Percentiles rank a stretch among this genome's conserved stretches.
Conservation (phyloP, 306 rosid genomes). For the Quercus wislizeni region DNA sequence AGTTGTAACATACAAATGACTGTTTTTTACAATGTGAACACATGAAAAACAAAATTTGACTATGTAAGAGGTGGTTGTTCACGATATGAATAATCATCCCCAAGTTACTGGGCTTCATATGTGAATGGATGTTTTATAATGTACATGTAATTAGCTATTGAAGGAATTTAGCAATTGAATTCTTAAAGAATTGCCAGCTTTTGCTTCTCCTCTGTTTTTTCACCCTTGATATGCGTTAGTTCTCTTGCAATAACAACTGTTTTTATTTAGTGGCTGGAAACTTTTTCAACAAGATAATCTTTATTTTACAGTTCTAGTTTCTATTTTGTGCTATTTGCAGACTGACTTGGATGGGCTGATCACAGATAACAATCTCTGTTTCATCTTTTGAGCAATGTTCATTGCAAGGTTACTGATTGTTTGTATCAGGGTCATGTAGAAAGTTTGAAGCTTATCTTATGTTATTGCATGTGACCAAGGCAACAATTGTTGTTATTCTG, state of each 20-base stretch:
- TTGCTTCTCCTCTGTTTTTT: neutral
- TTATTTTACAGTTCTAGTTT: neutral
- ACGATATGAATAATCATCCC: neutral
- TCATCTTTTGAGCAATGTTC: neutral
- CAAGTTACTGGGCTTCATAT: neutral
- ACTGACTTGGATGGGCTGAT: neutral
- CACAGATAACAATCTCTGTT: neutral
- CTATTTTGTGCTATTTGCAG: neutral
- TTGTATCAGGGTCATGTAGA: neutral
- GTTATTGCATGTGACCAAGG: neutral
- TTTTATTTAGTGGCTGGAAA: neutral
- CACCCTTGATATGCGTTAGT: neutral
- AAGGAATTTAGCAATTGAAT: constrained; percentile 4
- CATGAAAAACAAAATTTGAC: neutral
- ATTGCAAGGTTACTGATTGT: neutral
- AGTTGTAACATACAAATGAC: constrained; percentile 18
- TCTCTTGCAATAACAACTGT: neutral
- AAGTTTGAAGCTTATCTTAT: neutral
- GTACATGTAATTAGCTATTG: constrained; percentile 10
- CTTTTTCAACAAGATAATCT: neutral
- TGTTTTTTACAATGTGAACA: neutral
- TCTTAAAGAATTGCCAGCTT: constrained; percentile 10
- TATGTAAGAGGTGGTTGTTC: neutral
- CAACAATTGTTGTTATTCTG: neutral
- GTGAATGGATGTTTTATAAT: constrained; percentile 16